phyloP scores from a whole-genome alignment of 768 basidiomycete genomes.

The Suillus variegatus region DNA sequence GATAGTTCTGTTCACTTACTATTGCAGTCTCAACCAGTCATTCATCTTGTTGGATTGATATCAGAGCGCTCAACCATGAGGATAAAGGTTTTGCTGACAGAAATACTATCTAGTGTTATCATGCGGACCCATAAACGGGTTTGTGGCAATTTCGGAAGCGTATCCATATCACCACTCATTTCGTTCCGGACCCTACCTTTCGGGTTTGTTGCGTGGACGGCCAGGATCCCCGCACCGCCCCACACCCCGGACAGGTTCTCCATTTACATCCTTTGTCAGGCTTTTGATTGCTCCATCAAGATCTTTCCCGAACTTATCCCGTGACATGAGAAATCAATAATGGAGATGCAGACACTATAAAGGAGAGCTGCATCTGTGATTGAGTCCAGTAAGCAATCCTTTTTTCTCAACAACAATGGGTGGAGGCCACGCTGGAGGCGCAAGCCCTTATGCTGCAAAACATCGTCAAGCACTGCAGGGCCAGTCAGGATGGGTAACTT shows the following conservation, averaged over 20 bases:
- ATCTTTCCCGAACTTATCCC: not conserved
- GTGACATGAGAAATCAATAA: constrained; percentile 6
- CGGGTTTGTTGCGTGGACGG: not conserved
- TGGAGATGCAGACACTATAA: not conserved
- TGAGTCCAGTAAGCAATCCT: not conserved
- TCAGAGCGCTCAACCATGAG: too few species aligned
- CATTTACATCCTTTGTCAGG: not conserved
- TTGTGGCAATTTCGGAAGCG: not conserved
- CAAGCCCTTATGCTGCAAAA: constrained; percentile 35
- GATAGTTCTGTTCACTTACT: too few species aligned
- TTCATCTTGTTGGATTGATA: too few species aligned
- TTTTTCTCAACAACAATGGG: constrained; percentile 36
- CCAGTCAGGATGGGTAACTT: constrained; percentile 63
- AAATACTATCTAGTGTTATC: not conserved
- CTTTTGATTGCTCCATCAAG: not conserved
- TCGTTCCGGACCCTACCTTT: not conserved
- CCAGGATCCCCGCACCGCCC: constrained; percentile 2
- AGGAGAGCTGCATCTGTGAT: not conserved
- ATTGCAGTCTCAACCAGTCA: too few species aligned
- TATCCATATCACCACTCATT: not conserved
- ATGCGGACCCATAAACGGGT: not conserved
- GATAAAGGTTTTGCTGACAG: too few species aligned
- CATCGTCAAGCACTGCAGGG: constrained; percentile 61
- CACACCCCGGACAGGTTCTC: constrained; percentile 1
- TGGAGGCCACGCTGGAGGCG: constrained; percentile 39